Percentiles rank a stretch among this genome's conserved stretches.
Evolutionary conservation across 495 filamentous ascomycete species (phyloP).

Genomic region (Penicillium herquei): DNA sequence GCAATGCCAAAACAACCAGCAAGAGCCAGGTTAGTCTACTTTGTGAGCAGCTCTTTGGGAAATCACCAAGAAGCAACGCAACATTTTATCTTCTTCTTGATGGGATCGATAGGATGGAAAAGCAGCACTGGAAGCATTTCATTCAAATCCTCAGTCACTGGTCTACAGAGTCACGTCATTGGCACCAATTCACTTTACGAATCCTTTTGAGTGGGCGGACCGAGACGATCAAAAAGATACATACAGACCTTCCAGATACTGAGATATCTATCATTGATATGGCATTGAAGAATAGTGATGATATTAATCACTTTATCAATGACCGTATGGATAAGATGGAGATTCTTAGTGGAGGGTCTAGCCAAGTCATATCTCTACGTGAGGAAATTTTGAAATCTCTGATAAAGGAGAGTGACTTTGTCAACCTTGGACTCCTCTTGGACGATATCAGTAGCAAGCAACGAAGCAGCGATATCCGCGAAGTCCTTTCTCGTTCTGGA

Average conservation of each 20-base stretch:
- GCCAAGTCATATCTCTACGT: slow-evolving; percentile 9
- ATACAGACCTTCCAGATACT: slow-evolving; percentile 4
- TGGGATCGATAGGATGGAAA: slow-evolving; percentile 8
- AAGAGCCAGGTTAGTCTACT: slow-evolving; percentile 3
- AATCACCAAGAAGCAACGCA: slow-evolving; percentile 16
- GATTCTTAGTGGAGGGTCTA: slow-evolving; percentile 12
- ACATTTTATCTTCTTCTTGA: slow-evolving; percentile 17
- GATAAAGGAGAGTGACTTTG: slow-evolving; percentile 15
- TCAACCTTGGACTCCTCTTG: slow-evolving; percentile 17
- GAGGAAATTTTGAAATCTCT: slow-evolving; percentile 13
- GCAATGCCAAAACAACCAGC: slow-evolving; percentile 3
- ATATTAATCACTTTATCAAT: slow-evolving; percentile 13
- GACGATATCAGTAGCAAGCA: slow-evolving; percentile 19
- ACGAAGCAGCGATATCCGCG: slow-evolving; percentile 17
- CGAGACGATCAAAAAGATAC: slow-evolving; percentile 9
- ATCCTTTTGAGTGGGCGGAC: slow-evolving; percentile 8
- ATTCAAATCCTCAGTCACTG: slow-evolving; percentile 2
- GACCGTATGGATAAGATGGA: slow-evolving; percentile 19
- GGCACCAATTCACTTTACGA: slow-evolving; percentile 14
- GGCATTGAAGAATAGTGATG: slow-evolving; percentile 10
- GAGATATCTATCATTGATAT: slow-evolving; percentile 7
- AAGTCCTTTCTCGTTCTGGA: slow-evolving; percentile 15
- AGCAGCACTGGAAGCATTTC: slow-evolving; percentile 11
- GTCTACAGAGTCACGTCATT: neutral
- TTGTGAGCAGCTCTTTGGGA: slow-evolving; percentile 15